Base-by-base conservation (phyloP, 1,284 basidiomycete species). In the Fistulina hepatica region DNA sequence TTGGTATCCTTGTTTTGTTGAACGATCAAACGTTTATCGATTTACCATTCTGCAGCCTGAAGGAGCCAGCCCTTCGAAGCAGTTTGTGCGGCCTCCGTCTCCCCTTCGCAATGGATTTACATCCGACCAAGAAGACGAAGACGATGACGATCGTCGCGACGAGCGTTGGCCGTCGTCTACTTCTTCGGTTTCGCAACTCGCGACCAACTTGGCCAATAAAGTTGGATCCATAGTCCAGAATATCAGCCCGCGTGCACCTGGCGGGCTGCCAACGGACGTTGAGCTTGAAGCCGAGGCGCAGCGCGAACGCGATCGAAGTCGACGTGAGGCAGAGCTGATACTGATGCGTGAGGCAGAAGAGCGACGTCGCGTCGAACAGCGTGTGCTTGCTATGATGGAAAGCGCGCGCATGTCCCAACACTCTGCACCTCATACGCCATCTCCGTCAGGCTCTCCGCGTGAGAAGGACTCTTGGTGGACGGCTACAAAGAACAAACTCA, bases 201-300 rank as follows among this genome's bases (percentile, higher is more conserved):
- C 82, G 17, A 66, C 73, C 11, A 79, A 67, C 52, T 67, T 86
- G 42, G 80, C 79, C 3, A 74, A 81, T 44, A 70, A 76, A 30
- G 71, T 86, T 15, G 72, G 73, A 24, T 70, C 69, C 8, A 61
- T 84, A 39, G 70, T 84, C 33, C n/a, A n/a, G n/a, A 65, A 59
- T 34, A 62, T 68, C 36, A 47, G 51, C 26, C 62, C 71, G 9
- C 60, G 63, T 28, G 64, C 70, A 3, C 58, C 63, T 2, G 52
- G 52, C 13, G 50, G 52, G 15, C 61, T 80, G 42, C 78, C 71
- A 3, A 73, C 75, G 2, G 81, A 83, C 51, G 80, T 77, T 1
- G 80, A 88, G 50, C 56, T 88, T 8, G 82, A 85, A 54, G 81
- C 80, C 4, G 78, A 85, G 44, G 81, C 81, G 8, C 71, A 78